Evolutionary conservation across 2,329 filamentous ascomycete species (phyloP), one percentile per base, ranked within the genome.

Genomic region (Fusarium sp.): DNA sequence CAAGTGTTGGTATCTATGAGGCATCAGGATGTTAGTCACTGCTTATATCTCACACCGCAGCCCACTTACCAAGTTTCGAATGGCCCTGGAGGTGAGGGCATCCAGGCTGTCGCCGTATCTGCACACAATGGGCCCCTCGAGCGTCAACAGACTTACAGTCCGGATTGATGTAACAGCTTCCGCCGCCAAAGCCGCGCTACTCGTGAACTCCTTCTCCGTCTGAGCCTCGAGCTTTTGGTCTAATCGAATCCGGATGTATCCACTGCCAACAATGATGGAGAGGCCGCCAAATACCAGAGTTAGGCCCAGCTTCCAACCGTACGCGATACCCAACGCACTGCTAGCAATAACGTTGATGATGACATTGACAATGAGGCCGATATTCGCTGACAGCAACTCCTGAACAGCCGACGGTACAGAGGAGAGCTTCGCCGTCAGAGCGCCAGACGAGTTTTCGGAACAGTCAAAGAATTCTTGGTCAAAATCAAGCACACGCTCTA

Each of bases 301-400:
- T 2, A 87, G 70, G 0, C 82, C 83, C 4, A 87, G 73, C 48
- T 83, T 85, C 84, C 83, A 87, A 12, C 79, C 79, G 54, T 79
- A 77, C 1, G 73, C 81, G 11, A 87, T 74, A 0, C 79, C 80
- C 0, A 88, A 68, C 6, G 84, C 75, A 40, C 74, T 74, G 30
- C 59, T 50, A 1, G 39, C 37, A 6, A 16, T 78, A 31, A 83
- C 57, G 2, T 77, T 60, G 3, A 76, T 68, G n/a, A 80, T 75
- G 16, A 79, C 11, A 11, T 82, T 76, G 7, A 81, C 68, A 6
- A 72, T 77, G 16, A 62, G 46, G 3, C 36, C 37, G 5, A 82
- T 65, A 41, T 81, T 82, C 57, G 77, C 75, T 1, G 78, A 78
- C 76, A 82, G 79, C 1, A 82, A 75, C 66, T 81, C 80, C 11